phyloP scores from a whole-genome alignment of 2,329 filamentous ascomycete genomes.

The Botryotinia convoluta region DNA sequence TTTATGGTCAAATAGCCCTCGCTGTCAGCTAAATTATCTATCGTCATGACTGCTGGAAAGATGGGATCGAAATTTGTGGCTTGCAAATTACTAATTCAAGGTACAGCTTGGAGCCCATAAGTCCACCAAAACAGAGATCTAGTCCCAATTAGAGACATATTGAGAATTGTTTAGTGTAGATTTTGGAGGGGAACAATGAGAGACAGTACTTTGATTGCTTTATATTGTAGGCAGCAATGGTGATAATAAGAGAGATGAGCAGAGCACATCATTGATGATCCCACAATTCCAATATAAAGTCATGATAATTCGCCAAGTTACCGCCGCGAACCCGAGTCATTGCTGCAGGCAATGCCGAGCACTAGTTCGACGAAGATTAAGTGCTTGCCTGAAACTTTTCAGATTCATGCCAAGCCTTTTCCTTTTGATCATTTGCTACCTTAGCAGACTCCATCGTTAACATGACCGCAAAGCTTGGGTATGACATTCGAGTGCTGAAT shows the following conservation, averaged over 20 bases:
- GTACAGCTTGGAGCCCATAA: not conserved
- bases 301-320: not conserved
- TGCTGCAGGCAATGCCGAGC: not conserved
- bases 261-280: not conserved
- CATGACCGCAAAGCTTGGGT: not conserved
- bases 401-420: not conserved
- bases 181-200: not conserved
- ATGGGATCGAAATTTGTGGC: not conserved
- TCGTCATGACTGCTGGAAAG: not conserved
- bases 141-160: not conserved
- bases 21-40: not conserved
- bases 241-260: not conserved
- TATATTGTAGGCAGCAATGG: not conserved
- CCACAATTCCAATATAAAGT: not conserved
- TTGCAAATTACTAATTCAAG: not conserved
- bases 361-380: not conserved
- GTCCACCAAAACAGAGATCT: not conserved
- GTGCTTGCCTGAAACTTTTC: not conserved
- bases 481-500: not conserved
- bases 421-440: not conserved
- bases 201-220: not conserved
- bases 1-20: not conserved
- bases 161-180: not conserved
- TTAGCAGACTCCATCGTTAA: not conserved
- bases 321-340: not conserved